Evolutionary conservation across 1,284 basidiomycete genomes (phyloP).

Genomic region (Ceratobasidium sp.): DNA sequence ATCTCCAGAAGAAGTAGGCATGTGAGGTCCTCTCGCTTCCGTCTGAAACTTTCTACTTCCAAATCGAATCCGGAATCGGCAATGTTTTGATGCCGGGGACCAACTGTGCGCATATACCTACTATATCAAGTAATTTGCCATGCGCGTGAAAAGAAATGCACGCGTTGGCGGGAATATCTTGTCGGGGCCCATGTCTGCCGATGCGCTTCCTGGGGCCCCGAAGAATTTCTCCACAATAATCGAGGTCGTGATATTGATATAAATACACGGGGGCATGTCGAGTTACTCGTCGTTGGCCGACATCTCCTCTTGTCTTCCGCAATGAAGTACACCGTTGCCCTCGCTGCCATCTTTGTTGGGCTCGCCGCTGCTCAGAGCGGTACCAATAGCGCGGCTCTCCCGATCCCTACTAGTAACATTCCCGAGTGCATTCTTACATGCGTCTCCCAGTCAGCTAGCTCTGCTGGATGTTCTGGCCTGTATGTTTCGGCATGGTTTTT

Average conservation of each 20-base stretch:
- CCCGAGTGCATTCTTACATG: background rate
- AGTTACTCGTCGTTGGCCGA: background rate
- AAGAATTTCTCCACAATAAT: background rate
- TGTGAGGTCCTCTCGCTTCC: background rate
- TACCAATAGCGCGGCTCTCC: background rate
- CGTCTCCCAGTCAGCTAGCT: constrained; percentile 4
- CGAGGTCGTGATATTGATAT: background rate
- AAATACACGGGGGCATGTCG: background rate
- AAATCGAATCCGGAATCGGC: background rate
- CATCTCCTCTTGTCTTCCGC: background rate
- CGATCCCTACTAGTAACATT: background rate
- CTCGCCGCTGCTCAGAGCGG: constrained; percentile 18
- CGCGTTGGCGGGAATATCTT: background rate
- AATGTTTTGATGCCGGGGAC: background rate
- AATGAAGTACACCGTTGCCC: constrained; percentile 23
- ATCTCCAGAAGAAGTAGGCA: too few relatives aligned
- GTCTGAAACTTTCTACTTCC: background rate
- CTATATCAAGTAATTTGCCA: background rate
- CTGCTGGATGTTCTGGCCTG: constrained; percentile 1
- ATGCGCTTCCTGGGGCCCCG: background rate
- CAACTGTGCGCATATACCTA: background rate
- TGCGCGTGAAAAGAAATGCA: background rate
- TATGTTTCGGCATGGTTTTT: background rate
- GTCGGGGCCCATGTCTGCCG: background rate
- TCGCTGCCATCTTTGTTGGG: constrained; percentile 14